Conservation (phyloP, 352 stramenopile genomes). For the Peronosclerospora sorghi region DNA sequence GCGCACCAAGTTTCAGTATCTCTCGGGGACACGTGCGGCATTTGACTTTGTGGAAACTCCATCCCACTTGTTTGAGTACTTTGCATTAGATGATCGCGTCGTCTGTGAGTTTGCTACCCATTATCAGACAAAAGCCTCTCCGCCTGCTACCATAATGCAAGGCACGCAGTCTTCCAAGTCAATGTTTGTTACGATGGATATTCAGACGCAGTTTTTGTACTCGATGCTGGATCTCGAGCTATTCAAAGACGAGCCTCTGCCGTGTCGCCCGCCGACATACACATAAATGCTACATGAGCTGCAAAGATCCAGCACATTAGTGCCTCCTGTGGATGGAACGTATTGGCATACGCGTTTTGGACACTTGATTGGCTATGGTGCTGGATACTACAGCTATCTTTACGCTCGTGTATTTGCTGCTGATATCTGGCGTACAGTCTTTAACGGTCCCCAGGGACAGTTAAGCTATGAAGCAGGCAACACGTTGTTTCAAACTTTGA, state of each 20-base stretch:
- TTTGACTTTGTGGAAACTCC: conserved; percentile 94
- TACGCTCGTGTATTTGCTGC: conserved; percentile 86
- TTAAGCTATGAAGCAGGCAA: conserved; percentile 49
- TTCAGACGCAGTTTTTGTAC: conserved; percentile 77
- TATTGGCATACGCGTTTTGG: conserved; percentile 83
- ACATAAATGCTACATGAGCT: conserved; percentile 47
- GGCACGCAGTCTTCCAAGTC: conserved; percentile 66
- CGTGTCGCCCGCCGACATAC: conserved; percentile 28
- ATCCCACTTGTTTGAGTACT: conserved; percentile 97
- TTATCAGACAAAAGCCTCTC: conserved; percentile 64
- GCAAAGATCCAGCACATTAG: conserved; percentile 61
- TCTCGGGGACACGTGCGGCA: conserved; percentile 89
- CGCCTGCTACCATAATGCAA: conserved; percentile 68
- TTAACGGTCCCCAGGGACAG: conserved; percentile 39
- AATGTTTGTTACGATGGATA: conserved; percentile 87
- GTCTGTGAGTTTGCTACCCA: conserved; percentile 79
- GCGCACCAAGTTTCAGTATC: conserved; percentile 93
- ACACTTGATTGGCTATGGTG: conserved; percentile 85
- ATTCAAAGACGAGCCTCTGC: conserved; percentile 49
- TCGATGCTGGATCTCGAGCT: conserved; percentile 67
- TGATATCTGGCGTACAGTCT: conserved; percentile 76
- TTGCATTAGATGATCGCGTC: conserved; percentile 87
- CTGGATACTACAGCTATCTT: conserved; percentile 88
- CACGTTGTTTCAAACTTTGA: conserved; percentile 55
- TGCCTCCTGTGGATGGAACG: conserved; percentile 68